These are phyloP conservation scores for Chaetomiaceae sp. DNA, from an alignment of 2,329 filamentous ascomycete species.

Conservation along the genomic window DNA sequence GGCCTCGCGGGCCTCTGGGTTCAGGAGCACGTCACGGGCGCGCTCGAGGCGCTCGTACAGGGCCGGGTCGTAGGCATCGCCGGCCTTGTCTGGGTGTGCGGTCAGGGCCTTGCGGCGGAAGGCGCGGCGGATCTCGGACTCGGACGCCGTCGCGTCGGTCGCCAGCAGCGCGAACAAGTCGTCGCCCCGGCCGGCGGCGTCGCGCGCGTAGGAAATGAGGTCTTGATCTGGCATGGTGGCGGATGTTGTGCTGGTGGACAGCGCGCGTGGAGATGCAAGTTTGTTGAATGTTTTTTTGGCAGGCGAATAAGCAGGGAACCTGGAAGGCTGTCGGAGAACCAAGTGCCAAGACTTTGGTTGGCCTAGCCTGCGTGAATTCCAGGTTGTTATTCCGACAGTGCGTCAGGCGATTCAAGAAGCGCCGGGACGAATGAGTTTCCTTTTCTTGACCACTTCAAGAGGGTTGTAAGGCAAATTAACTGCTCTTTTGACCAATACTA, in stretches of 20 bases:
- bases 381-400: no score
- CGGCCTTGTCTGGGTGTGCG: slow-evolving; percentile 90
- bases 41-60: slow-evolving; percentile 83
- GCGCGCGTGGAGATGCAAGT: no score
- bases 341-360: neutral
- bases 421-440: no score
- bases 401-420: no score
- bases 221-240: slow-evolving; percentile 37
- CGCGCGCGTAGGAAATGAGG: slow-evolving; percentile 48
- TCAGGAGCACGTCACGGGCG: slow-evolving; percentile 77
- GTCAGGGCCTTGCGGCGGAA: slow-evolving; percentile 77
- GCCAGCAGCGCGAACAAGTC: slow-evolving; percentile 77
- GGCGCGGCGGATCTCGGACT: slow-evolving; percentile 73
- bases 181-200: slow-evolving; percentile 55
- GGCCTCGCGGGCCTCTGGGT: slow-evolving; percentile 62
- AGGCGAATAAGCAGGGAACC: neutral
- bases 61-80: slow-evolving; percentile 66
- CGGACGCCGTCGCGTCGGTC: slow-evolving; percentile 58
- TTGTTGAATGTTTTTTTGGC: neutral
- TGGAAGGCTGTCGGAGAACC: neutral
- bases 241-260: neutral
- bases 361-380: no score
- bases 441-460: no score
- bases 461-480: no score
- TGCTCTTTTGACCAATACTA: no score